Percentiles rank a stretch among this genome's conserved stretches.
Evolutionary conservation across 306 rosid species (phyloP).

Genomic region (Vigna angularis): DNA sequence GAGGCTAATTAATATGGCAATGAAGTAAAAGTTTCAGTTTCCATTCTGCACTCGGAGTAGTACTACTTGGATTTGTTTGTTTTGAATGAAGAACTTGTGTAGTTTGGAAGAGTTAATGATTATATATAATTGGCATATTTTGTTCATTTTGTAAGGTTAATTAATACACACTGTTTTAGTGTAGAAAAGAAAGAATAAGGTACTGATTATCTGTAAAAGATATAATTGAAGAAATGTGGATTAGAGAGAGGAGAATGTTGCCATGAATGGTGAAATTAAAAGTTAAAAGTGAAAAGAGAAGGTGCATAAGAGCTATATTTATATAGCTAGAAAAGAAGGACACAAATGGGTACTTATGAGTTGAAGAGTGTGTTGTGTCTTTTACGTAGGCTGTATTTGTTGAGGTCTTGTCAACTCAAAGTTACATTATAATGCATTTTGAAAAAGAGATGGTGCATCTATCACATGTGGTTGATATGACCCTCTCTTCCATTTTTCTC

Average conservation of each 20-base stretch:
- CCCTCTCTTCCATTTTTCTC: conserved; percentile 36
- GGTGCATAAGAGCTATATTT: conserved; percentile 17
- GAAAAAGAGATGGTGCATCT: conserved; percentile 37
- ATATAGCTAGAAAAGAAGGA: conserved; percentile 37
- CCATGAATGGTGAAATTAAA: conserved; percentile 35
- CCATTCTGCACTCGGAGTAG: neutral
- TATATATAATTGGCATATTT: neutral
- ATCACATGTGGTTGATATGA: conserved; percentile 61
- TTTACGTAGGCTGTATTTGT: conserved; percentile 50
- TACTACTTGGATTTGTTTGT: conserved; percentile 13
- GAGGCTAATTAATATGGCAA: conserved; percentile 18
- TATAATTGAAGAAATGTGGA: conserved; percentile 26
- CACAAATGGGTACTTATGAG: conserved; percentile 36
- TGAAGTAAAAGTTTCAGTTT: conserved; percentile 5
- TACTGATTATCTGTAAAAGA: neutral
- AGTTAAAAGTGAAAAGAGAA: conserved; percentile 40
- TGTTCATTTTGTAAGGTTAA: neutral
- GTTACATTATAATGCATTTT: conserved; percentile 48
- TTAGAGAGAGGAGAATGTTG: conserved; percentile 39
- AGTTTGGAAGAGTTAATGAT: neutral
- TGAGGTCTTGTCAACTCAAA: conserved; percentile 72
- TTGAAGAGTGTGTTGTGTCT: conserved; percentile 42
- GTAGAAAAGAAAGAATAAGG: neutral
- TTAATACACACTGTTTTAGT: neutral
- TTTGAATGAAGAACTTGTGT: neutral